These are phyloP conservation scores for Thielaviopsis populi DNA, from an alignment of 2,329 filamentous ascomycete genomes.

Conservation along the genomic window DNA sequence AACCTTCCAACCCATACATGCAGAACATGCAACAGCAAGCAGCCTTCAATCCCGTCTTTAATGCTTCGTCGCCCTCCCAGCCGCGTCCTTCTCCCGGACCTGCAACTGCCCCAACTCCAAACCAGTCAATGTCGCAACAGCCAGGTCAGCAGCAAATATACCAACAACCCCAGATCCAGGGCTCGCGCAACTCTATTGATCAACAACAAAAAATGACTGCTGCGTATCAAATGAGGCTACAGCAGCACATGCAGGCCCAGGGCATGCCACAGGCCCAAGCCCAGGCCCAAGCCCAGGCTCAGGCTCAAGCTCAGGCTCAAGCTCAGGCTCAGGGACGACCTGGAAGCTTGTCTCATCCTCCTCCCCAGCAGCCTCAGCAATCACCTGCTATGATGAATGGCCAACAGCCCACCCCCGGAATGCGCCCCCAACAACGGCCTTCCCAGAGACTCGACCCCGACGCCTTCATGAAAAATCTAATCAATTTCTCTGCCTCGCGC, in stretches of 20 bases:
- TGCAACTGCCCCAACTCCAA: slow-evolving; percentile 33
- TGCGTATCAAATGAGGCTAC: slow-evolving; percentile 69
- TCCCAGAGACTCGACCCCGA: slow-evolving; percentile 41
- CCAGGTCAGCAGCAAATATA: slow-evolving; percentile 27
- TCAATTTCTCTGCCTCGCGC: slow-evolving; percentile 60
- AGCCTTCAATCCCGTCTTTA: slow-evolving; percentile 44
- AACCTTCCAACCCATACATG: slow-evolving; percentile 51
- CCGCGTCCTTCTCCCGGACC: slow-evolving; percentile 40
- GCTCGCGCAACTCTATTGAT: slow-evolving; percentile 31
- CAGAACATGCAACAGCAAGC: slow-evolving; percentile 37
- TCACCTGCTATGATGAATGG: slow-evolving; percentile 10
- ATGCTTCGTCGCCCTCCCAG: slow-evolving; percentile 38
- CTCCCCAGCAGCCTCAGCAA: slow-evolving; percentile 5
- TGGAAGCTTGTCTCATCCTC: slow-evolving; percentile 1
- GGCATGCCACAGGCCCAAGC: slow-evolving; percentile 20
- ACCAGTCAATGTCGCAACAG: slow-evolving; percentile 41
- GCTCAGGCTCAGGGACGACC: slow-evolving; percentile 19
- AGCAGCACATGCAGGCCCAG: slow-evolving; percentile 47
- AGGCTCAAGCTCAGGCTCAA: slow-evolving; percentile 11
- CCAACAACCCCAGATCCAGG: slow-evolving; percentile 12
- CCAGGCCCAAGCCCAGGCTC: slow-evolving; percentile 12
- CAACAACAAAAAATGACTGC: slow-evolving; percentile 57
- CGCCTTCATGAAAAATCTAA: slow-evolving; percentile 60
- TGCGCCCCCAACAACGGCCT: slow-evolving; percentile 36
- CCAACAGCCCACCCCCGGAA: slow-evolving; percentile 24